These are phyloP conservation scores for Tripterygium wilfordii DNA, from an alignment of 177 flowering plant genomes.

Conservation along the genomic window DNA sequence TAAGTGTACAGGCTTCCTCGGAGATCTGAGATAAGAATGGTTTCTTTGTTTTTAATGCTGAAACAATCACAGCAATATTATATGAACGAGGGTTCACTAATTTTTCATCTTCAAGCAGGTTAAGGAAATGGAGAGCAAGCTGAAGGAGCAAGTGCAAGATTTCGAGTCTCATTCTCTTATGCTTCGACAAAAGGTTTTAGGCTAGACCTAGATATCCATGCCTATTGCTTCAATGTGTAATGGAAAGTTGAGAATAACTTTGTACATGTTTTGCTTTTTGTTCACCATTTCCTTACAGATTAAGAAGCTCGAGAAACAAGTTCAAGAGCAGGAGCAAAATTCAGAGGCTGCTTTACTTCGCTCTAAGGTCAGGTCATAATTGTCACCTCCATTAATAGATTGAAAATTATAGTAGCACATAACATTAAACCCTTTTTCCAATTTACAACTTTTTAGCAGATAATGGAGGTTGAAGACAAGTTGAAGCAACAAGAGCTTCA, in stretches of 20 bases:
- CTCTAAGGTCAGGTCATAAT: conserved; percentile 44
- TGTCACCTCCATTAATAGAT: too few relatives aligned
- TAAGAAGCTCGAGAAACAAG: conserved; percentile 39
- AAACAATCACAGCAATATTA: not conserved
- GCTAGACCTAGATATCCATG: too few relatives aligned
- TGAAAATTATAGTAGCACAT: too few relatives aligned
- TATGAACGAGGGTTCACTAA: not conserved
- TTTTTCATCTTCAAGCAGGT: conserved; percentile 12
- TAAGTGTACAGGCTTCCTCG: too few relatives aligned
- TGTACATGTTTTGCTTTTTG: not conserved
- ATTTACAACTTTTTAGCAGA: conserved; percentile 11
- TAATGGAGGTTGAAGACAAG: conserved; percentile 27
- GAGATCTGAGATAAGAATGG: too few relatives aligned
- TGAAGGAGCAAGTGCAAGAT: conserved; percentile 20
- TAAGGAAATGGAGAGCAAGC: conserved; percentile 17
- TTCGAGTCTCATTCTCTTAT: conserved; percentile 5
- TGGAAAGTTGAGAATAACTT: too few relatives aligned
- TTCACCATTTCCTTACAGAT: conserved; percentile 21
- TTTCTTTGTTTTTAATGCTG: not conserved
- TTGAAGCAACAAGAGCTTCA: conserved; percentile 19
- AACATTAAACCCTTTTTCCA: too few relatives aligned
- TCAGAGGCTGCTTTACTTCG: conserved; percentile 27
- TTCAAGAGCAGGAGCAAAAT: conserved; percentile 34
- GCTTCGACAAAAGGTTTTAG: conserved; percentile 12
- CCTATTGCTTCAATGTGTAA: too few relatives aligned